Base-by-base conservation (phyloP, 2,329 filamentous ascomycete species). In the Zalaria sp. region DNA sequence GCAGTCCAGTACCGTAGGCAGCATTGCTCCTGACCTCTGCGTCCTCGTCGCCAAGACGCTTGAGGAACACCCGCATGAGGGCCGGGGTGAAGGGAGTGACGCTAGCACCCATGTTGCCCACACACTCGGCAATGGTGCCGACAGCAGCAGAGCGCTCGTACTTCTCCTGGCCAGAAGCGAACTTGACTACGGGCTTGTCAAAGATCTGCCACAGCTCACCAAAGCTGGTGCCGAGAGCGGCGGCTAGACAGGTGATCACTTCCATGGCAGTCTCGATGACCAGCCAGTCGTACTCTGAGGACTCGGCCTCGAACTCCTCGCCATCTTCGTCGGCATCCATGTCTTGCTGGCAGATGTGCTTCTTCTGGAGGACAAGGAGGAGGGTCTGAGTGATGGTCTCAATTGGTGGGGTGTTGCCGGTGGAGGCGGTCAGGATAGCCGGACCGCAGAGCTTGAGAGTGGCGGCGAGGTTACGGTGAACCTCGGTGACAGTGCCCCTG, bases 211-310 rank as follows among this genome's bases (percentile, higher is more conserved):
- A 96, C 47, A 95, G 71, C 67, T 94, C 82, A 43, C 73, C 73
- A 55, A 95, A 96, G 51, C 79, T 77, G 25, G 73, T 62, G 34
- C 91, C 91, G 9, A 96, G 77, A 28, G 86, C 86, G 37, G 78
- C 77, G 18, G 88, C 80, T 34, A 96, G 75, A 32, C 84, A 86
- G 40, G 86, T 85, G 39, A 95, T 72, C 37, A 93, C 86, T 50
- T 96, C 91, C 42, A 96, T 75, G 31, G 86, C 88, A 6, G 87
- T 94, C 66, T 98, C 91, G 42, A 96, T 82, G 40, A 94, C 81
- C 11, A 95, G 76, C 91, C 91, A 96, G 68, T 96, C 91, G 56
- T 93, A 94, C 66, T 98, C 91, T 2, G 89, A 93, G 27, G 82
- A 83, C 58, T 87, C 89, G 39, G 77, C 69, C 8, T 71, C 60